Percentiles rank a stretch among this genome's conserved stretches.
Evolutionary conservation across 2,329 filamentous ascomycete genomes (phyloP).

Genomic region (Neofusicoccum sp.): DNA sequence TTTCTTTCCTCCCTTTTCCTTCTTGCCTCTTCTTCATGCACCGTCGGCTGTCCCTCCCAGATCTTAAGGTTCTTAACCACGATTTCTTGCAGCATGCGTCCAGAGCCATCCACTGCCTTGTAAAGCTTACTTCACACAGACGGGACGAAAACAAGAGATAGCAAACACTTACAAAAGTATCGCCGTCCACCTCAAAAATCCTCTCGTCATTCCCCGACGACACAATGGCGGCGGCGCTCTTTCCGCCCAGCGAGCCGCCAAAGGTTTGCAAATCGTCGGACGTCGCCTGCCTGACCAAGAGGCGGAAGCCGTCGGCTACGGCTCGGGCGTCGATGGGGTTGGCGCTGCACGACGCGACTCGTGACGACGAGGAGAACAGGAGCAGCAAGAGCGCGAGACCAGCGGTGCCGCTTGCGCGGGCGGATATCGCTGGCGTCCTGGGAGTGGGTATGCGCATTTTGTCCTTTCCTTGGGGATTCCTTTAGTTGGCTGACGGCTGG

Average conservation of each 20-base stretch:
- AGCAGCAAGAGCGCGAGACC: neutral
- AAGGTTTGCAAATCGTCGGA: conserved; percentile 28
- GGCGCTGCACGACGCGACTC: neutral
- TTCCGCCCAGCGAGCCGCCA: conserved; percentile 51
- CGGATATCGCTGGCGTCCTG: neutral
- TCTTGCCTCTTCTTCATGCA: too few relatives aligned
- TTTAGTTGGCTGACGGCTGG: neutral
- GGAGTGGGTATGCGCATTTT: neutral
- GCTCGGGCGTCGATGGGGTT: neutral
- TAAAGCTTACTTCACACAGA: neutral
- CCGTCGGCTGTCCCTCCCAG: too few relatives aligned
- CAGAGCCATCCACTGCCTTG: too few relatives aligned
- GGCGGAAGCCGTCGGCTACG: neutral
- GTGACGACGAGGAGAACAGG: conserved; percentile 1
- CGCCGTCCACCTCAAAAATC: conserved; percentile 4
- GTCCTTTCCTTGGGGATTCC: neutral
- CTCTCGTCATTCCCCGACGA: conserved; percentile 42
- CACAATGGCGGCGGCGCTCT: conserved; percentile 50
- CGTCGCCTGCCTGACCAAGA: neutral
- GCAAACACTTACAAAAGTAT: conserved; percentile 12
- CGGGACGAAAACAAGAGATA: neutral
- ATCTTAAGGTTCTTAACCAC: too few relatives aligned
- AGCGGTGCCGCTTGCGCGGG: neutral
- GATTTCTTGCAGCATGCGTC: too few relatives aligned
- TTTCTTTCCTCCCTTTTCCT: too few relatives aligned